Base-by-base conservation (phyloP, 495 filamentous ascomycete species). In the Articulospora tetracladia region DNA sequence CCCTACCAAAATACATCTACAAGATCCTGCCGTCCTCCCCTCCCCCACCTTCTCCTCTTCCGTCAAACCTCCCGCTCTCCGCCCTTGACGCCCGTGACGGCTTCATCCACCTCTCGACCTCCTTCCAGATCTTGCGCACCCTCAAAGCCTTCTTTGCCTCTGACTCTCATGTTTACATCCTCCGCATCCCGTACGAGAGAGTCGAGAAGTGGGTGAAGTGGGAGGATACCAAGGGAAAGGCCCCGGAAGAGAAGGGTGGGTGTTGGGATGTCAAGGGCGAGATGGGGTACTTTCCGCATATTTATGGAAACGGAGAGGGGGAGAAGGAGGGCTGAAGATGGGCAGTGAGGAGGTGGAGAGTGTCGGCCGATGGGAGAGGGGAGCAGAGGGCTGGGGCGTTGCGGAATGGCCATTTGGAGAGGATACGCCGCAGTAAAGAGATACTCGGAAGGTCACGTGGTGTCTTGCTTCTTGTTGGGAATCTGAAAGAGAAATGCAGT, bases 21-120 rank as follows among this genome's bases (percentile, higher is more conserved):
- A 72, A 74, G 32, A 73, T 74, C 36, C 57, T 72, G 8, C 57
- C 71, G 20, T 55, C 65, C 11, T 36, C 44, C 15, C 65, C 70
- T 8, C 32, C 59, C 10, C 59, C 58, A 8, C 63, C 68, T 13
- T 56, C 62, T 20, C 67, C 70, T 2, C 68, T 74, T 13, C 69
- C 72, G 0, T 47, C n/a, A 1, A 58, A 46, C 20, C 62, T 72
- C 25, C 69, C 67, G 1, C 57, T 70, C 53, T 73, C 72, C 3
- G 41, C 55, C 13, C 57, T 70, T 12, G 72, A 74, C 60, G 51
- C 61, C 15, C 27, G 59, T 10, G 70, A 73, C 23, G 65, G 66
- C 23, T 74, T 72, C 65, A 70, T 74, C 39, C 72, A 74, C 55
- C 61, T 72, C 20, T 66, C 61, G 22, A 73, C 72, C 15, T 67